These are phyloP conservation scores for Talaromyces sp. DNA, from an alignment of 2,329 filamentous ascomycete genomes.

Conservation along the genomic window DNA sequence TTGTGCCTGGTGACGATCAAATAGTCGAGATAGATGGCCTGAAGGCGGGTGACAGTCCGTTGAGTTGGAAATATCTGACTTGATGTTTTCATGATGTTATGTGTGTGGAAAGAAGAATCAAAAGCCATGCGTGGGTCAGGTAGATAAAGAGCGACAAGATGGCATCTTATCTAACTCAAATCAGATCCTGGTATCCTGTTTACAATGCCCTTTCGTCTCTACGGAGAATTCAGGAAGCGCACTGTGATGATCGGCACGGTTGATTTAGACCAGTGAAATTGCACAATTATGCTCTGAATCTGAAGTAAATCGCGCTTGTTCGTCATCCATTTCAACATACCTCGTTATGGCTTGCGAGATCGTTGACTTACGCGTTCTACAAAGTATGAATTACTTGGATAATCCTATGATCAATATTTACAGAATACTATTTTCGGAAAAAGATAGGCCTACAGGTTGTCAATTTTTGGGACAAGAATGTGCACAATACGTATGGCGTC, in stretches of 20 bases:
- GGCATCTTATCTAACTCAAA: background rate
- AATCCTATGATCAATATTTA: background rate
- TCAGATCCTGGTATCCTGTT: background rate
- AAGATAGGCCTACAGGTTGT: slow-evolving; percentile 1
- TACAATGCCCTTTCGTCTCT: background rate
- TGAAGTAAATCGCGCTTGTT: background rate
- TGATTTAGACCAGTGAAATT: background rate
- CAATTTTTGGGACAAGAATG: background rate
- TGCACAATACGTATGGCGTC: background rate
- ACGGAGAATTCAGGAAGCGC: too few species aligned
- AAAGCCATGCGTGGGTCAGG: background rate
- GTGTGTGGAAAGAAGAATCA: background rate
- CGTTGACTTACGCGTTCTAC: background rate
- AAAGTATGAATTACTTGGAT: background rate
- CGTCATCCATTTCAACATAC: background rate
- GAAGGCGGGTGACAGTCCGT: slow-evolving; percentile 5
- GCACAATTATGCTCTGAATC: background rate
- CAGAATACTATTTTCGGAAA: background rate
- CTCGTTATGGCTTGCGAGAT: background rate
- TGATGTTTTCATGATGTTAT: background rate
- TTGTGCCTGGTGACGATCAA: slow-evolving; percentile 54
- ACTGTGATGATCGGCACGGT: background rate
- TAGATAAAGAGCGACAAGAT: background rate
- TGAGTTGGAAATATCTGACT: slow-evolving; percentile 14
- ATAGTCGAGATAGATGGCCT: slow-evolving; percentile 45